phyloP scores from a whole-genome alignment of 345 rosid genomes.

The Moricandia moricandioides region DNA sequence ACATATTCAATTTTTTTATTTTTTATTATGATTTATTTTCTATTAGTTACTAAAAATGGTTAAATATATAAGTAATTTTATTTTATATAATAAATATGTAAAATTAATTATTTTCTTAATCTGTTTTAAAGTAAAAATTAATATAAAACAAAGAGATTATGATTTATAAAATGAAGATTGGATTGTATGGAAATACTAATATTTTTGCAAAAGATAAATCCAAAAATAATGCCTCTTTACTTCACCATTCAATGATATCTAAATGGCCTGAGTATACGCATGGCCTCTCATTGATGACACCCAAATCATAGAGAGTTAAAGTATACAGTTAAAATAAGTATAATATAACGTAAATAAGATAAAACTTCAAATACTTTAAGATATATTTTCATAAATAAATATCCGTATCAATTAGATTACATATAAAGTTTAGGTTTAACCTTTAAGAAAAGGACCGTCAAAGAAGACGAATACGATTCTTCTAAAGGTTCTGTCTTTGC shows the following conservation, averaged over 20 bases:
- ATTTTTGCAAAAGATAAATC: background rate
- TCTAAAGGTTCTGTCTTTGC: background rate
- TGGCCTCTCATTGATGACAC: background rate
- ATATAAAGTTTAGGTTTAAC: background rate
- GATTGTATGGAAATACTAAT: too few species aligned
- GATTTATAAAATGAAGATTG: too few species aligned
- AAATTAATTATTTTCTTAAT: too few species aligned
- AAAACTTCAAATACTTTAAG: background rate
- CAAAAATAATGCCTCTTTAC: background rate
- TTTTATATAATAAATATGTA: too few species aligned
- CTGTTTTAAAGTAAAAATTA: too few species aligned
- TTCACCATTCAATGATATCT: background rate
- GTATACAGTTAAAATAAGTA: background rate
- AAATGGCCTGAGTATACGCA: background rate
- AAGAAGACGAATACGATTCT: constrained; percentile 33
- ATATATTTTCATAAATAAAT: background rate
- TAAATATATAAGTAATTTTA: too few species aligned
- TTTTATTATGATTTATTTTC: too few species aligned
- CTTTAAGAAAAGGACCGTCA: constrained; percentile 18
- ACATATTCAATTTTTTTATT: too few species aligned
- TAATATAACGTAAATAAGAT: background rate
- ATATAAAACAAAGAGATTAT: too few species aligned
- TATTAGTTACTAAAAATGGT: too few species aligned
- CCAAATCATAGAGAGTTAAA: background rate
- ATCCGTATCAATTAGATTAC: background rate